phyloP scores from a whole-genome alignment of 129 eudicot species.

The Lactuca saligna region DNA sequence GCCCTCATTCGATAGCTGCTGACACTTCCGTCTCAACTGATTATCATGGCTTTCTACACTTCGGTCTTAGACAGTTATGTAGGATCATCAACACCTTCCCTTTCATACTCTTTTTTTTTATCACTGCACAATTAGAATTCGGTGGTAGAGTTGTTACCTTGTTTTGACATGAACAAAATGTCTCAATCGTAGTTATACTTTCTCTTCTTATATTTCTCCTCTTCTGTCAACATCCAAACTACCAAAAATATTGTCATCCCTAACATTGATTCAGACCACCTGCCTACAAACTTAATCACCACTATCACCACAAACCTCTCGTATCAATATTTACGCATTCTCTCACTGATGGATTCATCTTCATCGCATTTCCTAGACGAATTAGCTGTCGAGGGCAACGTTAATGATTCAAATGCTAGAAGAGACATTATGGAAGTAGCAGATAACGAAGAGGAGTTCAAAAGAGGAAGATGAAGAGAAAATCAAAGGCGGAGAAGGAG shows the following conservation, averaged over 20 bases:
- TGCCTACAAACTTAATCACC: background rate
- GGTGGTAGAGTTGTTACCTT: background rate
- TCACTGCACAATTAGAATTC: no score
- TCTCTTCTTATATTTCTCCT: background rate
- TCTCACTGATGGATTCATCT: background rate
- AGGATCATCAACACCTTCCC: background rate
- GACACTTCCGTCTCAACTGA: background rate
- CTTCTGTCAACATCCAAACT: background rate
- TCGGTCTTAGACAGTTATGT: background rate
- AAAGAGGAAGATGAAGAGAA: background rate
- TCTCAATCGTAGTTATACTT: slow-evolving; percentile 21
- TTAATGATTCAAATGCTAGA: background rate
- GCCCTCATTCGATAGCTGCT: background rate
- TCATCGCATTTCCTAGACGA: background rate
- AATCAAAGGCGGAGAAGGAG: no score
- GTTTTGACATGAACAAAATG: slow-evolving; percentile 1
- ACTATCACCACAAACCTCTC: slow-evolving; percentile 5
- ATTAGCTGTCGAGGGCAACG: background rate
- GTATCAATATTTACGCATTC: slow-evolving; percentile 10
- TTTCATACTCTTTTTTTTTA: background rate
- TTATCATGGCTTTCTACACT: slow-evolving; percentile 5
- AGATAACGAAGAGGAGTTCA: background rate
- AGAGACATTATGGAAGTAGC: background rate
- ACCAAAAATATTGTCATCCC: background rate
- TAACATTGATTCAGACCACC: background rate